Evolutionary conservation across 140 eudicot genomes (phyloP).

Genomic region (Senecio squalidus): DNA sequence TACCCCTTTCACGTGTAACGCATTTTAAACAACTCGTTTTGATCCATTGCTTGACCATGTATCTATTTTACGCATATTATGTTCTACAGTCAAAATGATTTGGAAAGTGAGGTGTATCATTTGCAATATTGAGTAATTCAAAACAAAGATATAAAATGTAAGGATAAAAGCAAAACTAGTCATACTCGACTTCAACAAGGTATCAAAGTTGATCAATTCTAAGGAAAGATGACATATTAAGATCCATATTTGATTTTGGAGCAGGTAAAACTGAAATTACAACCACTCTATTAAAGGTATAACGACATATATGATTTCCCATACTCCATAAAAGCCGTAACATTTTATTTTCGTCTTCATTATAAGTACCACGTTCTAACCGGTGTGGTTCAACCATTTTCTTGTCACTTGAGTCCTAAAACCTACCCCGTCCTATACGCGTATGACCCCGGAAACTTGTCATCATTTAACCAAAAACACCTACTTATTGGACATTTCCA

Average conservation of each 20-base stretch:
- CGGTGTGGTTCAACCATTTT: slow-evolving; percentile 18
- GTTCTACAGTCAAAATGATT: not conserved
- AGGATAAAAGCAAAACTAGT: not conserved
- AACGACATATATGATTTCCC: slow-evolving; percentile 1
- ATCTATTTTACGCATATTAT: not conserved
- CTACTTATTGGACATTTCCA: slow-evolving; percentile 8
- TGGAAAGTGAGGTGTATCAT: not conserved
- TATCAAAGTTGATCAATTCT: slow-evolving; percentile 18
- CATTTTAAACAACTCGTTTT: too few species aligned
- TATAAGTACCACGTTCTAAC: slow-evolving; percentile 12
- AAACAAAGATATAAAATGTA: not conserved
- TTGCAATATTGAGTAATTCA: not conserved
- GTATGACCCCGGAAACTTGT: slow-evolving; percentile 12
- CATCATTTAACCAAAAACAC: slow-evolving; percentile 20
- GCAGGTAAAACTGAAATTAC: slow-evolving; percentile 31
- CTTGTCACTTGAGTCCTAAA: slow-evolving; percentile 16
- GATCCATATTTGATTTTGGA: slow-evolving; percentile 19
- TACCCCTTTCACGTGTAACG: too few species aligned
- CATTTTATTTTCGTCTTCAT: slow-evolving; percentile 10
- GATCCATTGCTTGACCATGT: too few species aligned
- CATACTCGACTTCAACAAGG: slow-evolving; percentile 7
- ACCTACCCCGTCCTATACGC: slow-evolving; percentile 10
- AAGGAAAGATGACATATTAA: slow-evolving; percentile 19
- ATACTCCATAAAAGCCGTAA: not conserved
- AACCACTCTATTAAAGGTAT: slow-evolving; percentile 24